Base-by-base conservation (phyloP, 192 early-diverging fungal genomes). In the Lobosporangium transversale region DNA sequence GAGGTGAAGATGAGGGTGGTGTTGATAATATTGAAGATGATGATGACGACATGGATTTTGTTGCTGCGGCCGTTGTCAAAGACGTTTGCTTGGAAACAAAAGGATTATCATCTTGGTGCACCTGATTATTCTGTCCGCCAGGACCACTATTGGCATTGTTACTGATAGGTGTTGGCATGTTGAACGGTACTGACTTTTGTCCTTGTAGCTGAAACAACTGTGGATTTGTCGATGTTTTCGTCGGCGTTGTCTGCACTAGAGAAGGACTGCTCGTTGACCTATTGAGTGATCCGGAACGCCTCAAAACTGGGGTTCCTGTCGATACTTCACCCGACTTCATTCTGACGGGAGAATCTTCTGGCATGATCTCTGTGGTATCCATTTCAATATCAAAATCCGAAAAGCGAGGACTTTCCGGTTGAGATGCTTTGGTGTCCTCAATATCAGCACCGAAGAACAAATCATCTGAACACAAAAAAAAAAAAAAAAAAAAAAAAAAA, bases 401-500 rank as follows among this genome's bases (percentile, higher is more conserved):
- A 50, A 75, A 60, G n/a, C 71, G 63, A 10, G 71, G 71, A 27
- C 71, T 75, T 27, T 75, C 71, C 11, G 58, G 57, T 10, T 66
- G 71, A 17, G 57, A 66, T n/a, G 48, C 40, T 15, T 43, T 33
- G 23, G 63, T 12, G 14, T 66, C 71, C 15, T 75, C 71, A 23
- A 75, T 35, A 29, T 75, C 71, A 2, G 50, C 42, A 0, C 71
- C 71, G 20, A 75, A 60, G 50, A 75, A 61, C 17, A 53, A 21
- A 56, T 75, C 63, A 23, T 61, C n/a, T n/a, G n/a, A n/a, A n/a
- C n/a, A n/a, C n/a, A n/a, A n/a, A n/a, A n/a, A n/a, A n/a, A n/a
- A n/a, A 62, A 49, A 55, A 17, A 21, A 24, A 48, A 49, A 31
- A 0, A 40, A 27, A 21, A 23, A 11, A 48, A 8, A 40, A 17